Evolutionary conservation across 345 rosid genomes (phyloP).

Genomic region (Rhizophora mangle): DNA sequence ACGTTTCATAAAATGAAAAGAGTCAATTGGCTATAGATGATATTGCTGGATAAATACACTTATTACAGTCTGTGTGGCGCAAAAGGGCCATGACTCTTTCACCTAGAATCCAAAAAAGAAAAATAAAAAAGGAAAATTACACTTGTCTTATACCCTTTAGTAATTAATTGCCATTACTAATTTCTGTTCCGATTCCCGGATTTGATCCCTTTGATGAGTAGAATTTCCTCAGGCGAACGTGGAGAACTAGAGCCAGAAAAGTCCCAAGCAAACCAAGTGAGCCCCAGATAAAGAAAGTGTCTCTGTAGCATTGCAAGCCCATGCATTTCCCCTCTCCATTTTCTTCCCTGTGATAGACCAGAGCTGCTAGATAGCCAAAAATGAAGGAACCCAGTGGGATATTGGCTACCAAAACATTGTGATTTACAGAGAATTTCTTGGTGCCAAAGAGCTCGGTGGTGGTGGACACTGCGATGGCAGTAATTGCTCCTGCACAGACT

Average conservation of each 20-base stretch:
- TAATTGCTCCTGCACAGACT: constrained; percentile 68
- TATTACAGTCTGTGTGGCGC: too few species aligned
- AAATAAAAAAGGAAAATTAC: too few species aligned
- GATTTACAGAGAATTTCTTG: constrained; percentile 72
- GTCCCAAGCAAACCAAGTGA: constrained; percentile 54
- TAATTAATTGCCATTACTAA: not conserved
- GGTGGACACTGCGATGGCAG: constrained; percentile 60
- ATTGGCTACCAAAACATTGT: constrained; percentile 66
- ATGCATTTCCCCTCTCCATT: constrained; percentile 47
- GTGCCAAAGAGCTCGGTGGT: constrained; percentile 79
- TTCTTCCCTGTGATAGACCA: constrained; percentile 46
- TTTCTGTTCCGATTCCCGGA: not conserved
- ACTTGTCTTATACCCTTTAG: too few species aligned
- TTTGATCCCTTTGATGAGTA: constrained; percentile 22
- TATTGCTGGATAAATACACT: too few species aligned
- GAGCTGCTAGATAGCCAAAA: constrained; percentile 71
- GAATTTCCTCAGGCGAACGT: constrained; percentile 51
- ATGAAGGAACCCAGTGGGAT: constrained; percentile 80
- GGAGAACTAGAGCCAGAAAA: constrained; percentile 44
- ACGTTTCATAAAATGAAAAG: too few species aligned
- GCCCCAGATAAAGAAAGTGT: constrained; percentile 71
- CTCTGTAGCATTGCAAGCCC: constrained; percentile 60
- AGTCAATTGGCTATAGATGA: too few species aligned
- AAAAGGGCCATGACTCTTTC: too few species aligned
- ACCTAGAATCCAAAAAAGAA: too few species aligned